These are phyloP conservation scores for Groenewaldozyma sp. DNA, from an alignment of 1,139 yeast genomes.

Conservation along the genomic window DNA sequence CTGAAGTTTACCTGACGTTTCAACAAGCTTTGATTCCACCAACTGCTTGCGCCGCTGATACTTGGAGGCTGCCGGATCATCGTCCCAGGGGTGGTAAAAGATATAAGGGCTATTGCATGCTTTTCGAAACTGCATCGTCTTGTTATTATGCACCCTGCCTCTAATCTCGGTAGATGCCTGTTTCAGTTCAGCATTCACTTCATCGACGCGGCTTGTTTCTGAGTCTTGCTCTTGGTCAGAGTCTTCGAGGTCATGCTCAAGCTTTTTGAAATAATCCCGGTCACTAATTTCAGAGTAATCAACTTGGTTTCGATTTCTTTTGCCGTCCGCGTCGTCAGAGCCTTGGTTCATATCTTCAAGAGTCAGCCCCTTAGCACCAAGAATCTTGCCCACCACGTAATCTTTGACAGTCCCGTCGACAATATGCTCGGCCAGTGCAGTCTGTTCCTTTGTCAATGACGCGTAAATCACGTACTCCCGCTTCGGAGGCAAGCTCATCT, in stretches of 20 bases:
- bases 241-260: conserved; percentile 9
- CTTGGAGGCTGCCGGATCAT: conserved; percentile 13
- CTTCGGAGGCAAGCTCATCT: conserved; percentile 68
- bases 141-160: conserved; percentile 46
- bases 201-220: conserved; percentile 4
- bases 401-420: conserved; percentile 35
- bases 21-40: conserved; percentile 35
- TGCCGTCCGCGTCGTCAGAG: neutral
- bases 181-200: conserved; percentile 7
- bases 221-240: conserved; percentile 6
- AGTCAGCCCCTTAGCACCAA: conserved; percentile 14
- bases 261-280: conserved; percentile 9
- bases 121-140: conserved; percentile 74
- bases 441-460: conserved; percentile 55
- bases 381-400: conserved; percentile 31
- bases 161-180: conserved; percentile 25
- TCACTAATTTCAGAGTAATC: conserved; percentile 4
- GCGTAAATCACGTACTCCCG: conserved; percentile 79
- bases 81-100: conserved; percentile 70
- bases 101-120: conserved; percentile 80
- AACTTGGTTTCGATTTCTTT: conserved; percentile 2
- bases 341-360: neutral
- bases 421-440: conserved; percentile 52
- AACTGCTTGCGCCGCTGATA: too few relatives aligned
- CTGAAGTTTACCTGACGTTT: conserved; percentile 63